phyloP scores from a whole-genome alignment of 164 flowering plant genomes.

The Chloranthus sessilifolius region DNA sequence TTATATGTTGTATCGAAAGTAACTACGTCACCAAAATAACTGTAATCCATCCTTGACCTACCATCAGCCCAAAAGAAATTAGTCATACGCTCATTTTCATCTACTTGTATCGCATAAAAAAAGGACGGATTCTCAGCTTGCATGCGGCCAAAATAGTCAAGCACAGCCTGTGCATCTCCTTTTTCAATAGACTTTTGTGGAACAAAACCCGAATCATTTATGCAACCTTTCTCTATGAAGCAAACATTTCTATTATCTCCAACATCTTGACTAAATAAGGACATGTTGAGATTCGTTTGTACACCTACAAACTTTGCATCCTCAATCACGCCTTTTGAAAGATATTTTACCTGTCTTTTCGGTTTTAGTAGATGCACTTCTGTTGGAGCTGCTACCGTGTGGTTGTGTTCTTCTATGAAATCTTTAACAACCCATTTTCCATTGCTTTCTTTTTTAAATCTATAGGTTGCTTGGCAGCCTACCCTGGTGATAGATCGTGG shows the following conservation, averaged over 20 bases:
- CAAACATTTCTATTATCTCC: too few species aligned
- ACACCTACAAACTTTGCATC: too few species aligned
- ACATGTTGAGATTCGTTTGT: too few species aligned
- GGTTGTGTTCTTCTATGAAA: slow-evolving; percentile 1
- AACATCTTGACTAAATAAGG: too few species aligned
- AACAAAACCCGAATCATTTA: too few species aligned
- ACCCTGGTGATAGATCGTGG: background rate
- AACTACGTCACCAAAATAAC: slow-evolving; percentile 14
- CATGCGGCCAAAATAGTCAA: slow-evolving; percentile 11
- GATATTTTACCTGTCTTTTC: too few species aligned
- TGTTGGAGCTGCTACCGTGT: background rate
- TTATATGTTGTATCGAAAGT: slow-evolving; percentile 7
- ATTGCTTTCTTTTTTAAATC: background rate
- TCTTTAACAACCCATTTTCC: slow-evolving; percentile 6
- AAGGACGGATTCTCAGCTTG: slow-evolving; percentile 10
- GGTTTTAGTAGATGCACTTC: slow-evolving; percentile 1
- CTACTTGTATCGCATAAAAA: slow-evolving; percentile 16
- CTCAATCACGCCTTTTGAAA: too few species aligned
- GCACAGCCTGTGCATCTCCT: slow-evolving; percentile 8
- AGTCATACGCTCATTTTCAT: slow-evolving; percentile 7
- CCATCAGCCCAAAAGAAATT: slow-evolving; percentile 16
- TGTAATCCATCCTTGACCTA: slow-evolving; percentile 11
- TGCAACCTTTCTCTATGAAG: too few species aligned
- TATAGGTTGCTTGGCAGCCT: slow-evolving; percentile 1
- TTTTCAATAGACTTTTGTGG: background rate